A percentile compares a stretch with the other conserved stretches of the same genome.
Evolutionary conservation across 2,329 filamentous ascomycete species (phyloP).

Genomic region (Nigrograna mackinnonii): DNA sequence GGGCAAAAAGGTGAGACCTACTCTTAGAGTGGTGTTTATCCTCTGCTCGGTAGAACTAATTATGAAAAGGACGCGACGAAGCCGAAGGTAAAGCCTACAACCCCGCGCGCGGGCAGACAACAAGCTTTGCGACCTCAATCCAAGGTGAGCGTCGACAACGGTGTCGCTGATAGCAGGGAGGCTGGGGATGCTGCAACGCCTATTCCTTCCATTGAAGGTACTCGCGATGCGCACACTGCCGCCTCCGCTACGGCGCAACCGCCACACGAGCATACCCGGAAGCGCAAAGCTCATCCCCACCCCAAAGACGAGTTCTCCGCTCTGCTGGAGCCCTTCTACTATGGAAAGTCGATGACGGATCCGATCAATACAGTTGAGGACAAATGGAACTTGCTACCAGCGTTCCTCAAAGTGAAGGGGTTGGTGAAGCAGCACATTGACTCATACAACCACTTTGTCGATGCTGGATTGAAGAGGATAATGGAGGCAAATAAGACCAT

Average conservation of each 20-base stretch:
- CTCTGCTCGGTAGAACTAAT: constrained; percentile 10
- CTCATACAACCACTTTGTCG: constrained; percentile 98
- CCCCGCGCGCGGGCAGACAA: constrained; percentile 34
- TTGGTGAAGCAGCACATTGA: constrained; percentile 97
- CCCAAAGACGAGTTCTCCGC: constrained; percentile 61
- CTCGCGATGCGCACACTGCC: constrained; percentile 1
- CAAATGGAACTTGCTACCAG: constrained; percentile 95
- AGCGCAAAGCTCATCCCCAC: constrained; percentile 26
- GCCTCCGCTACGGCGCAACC: constrained; percentile 15
- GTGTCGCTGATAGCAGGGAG: constrained; percentile 7
- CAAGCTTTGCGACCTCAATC: constrained; percentile 19
- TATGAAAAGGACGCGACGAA: constrained; percentile 26
- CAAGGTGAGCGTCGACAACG: constrained; percentile 9
- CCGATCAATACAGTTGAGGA: constrained; percentile 75
- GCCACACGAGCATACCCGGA: constrained; percentile 24
- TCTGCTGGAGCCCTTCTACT: constrained; percentile 71
- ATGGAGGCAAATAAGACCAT: constrained; percentile 88
- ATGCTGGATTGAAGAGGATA: constrained; percentile 96
- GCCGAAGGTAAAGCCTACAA: constrained; percentile 28
- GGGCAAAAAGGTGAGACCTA: constrained; percentile 27
- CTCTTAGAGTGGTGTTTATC: neutral
- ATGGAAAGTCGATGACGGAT: constrained; percentile 68
- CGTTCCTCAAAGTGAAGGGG: constrained; percentile 97
- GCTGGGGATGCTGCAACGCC: neutral
- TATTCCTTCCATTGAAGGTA: neutral